Evolutionary conservation across 2,329 filamentous ascomycete species (phyloP).

Genomic region (Alternaria alternata): DNA sequence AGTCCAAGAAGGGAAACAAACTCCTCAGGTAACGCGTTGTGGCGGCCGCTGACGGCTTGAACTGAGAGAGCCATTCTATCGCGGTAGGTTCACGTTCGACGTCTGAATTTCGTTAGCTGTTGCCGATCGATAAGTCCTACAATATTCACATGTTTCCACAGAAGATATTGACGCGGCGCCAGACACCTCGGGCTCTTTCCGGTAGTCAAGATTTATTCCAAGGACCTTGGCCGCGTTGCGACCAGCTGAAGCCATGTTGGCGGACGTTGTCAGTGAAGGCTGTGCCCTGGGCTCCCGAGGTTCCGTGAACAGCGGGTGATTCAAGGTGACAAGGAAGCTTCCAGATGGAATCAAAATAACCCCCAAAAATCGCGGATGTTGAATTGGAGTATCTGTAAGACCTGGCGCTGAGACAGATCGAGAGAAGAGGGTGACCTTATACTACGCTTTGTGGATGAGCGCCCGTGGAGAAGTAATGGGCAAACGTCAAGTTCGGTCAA

Average conservation of each 20-base stretch:
- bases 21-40: slow-evolving; percentile 69
- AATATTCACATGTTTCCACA: slow-evolving; percentile 49
- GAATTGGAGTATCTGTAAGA: background rate
- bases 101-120: slow-evolving; percentile 68
- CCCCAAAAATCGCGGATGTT: background rate
- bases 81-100: slow-evolving; percentile 82
- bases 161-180: slow-evolving; percentile 83
- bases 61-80: slow-evolving; percentile 72
- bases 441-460: background rate
- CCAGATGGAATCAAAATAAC: background rate
- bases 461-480: slow-evolving; percentile 15
- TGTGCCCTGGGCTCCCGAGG: background rate
- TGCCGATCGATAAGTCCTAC: background rate
- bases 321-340: background rate
- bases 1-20: slow-evolving; percentile 87
- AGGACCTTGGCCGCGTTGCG: slow-evolving; percentile 78
- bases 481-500: slow-evolving; percentile 14
- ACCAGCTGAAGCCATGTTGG: slow-evolving; percentile 65
- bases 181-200: slow-evolving; percentile 73
- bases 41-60: slow-evolving; percentile 66
- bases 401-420: slow-evolving; percentile 2
- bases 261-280: background rate
- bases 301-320: background rate
- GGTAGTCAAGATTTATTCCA: slow-evolving; percentile 80
- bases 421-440: slow-evolving; percentile 12